These are phyloP conservation scores for Penicillium psychrofluorescens DNA, from an alignment of 495 filamentous ascomycete genomes.

Conservation along the genomic window DNA sequence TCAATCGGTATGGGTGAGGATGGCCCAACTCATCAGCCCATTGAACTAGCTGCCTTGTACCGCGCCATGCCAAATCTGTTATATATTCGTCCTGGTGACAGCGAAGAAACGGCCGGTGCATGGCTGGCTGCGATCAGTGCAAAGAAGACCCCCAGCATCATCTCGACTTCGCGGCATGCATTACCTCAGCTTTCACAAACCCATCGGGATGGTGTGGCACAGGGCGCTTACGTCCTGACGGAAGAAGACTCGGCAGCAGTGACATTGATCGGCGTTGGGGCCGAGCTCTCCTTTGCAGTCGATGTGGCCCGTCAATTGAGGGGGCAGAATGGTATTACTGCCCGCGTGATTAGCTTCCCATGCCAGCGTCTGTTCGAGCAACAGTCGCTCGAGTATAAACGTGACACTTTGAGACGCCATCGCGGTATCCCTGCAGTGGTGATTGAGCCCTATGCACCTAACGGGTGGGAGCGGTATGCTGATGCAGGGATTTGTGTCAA, in stretches of 20 bases:
- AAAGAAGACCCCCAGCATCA: constrained; percentile 37
- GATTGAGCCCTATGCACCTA: constrained; percentile 47
- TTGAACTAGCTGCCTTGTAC: constrained; percentile 49
- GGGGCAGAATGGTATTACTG: constrained; percentile 26
- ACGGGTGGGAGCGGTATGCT: constrained; percentile 54
- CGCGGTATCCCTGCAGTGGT: constrained; percentile 37
- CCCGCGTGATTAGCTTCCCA: constrained; percentile 48
- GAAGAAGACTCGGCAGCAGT: constrained; percentile 33
- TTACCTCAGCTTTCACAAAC: constrained; percentile 36
- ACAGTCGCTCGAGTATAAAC: constrained; percentile 43
- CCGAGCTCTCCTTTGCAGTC: constrained; percentile 40
- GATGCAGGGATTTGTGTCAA: constrained; percentile 43
- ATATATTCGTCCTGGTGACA: constrained; percentile 51
- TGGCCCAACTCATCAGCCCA: constrained; percentile 55
- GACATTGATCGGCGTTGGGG: constrained; percentile 44
- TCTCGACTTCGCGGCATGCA: constrained; percentile 41
- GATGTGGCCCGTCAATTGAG: constrained; percentile 26
- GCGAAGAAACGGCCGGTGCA: constrained; percentile 50
- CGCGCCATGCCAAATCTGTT: constrained; percentile 54
- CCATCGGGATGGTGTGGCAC: constrained; percentile 30
- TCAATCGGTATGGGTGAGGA: constrained; percentile 53
- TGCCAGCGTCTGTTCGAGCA: constrained; percentile 47
- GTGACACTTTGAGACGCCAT: constrained; percentile 27
- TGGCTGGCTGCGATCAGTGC: constrained; percentile 42
- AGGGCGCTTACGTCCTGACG: constrained; percentile 41